Evolutionary conservation across 306 rosid genomes (phyloP).

Genomic region (Vigna unguiculata): DNA sequence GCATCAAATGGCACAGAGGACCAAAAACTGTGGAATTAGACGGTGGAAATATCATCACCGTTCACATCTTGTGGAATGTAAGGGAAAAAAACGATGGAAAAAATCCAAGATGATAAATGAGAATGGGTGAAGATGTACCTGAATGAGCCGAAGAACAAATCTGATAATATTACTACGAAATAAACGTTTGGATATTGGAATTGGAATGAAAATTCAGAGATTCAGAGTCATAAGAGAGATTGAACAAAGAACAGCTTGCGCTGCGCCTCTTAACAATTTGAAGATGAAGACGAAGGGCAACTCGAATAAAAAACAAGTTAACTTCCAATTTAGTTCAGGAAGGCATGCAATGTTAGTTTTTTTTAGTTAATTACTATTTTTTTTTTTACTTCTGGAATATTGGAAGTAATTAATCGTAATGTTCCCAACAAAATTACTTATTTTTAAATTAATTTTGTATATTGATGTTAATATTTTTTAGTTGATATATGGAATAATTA

Average conservation of each 20-base stretch:
- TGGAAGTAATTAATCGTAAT: background rate
- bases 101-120: background rate
- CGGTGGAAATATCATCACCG: background rate
- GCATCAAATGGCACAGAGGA: constrained; percentile 7
- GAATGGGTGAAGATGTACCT: constrained; percentile 28
- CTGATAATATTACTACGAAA: background rate
- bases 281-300: constrained; percentile 8
- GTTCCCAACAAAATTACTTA: background rate
- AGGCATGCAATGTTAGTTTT: background rate
- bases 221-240: constrained; percentile 32
- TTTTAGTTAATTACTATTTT: background rate
- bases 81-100: background rate
- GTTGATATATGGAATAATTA: background rate
- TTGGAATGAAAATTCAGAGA: constrained; percentile 33
- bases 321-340: background rate
- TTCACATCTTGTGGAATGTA: background rate
- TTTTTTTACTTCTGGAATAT: background rate
- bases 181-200: constrained; percentile 4
- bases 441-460: background rate
- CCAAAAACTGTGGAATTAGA: background rate
- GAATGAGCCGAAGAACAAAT: constrained; percentile 37
- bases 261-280: background rate
- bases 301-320: background rate
- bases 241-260: constrained; percentile 6
- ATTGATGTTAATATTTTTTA: background rate